These are phyloP conservation scores for Alternaria arborescens DNA, from an alignment of 2,329 filamentous ascomycete genomes.

Conservation along the genomic window DNA sequence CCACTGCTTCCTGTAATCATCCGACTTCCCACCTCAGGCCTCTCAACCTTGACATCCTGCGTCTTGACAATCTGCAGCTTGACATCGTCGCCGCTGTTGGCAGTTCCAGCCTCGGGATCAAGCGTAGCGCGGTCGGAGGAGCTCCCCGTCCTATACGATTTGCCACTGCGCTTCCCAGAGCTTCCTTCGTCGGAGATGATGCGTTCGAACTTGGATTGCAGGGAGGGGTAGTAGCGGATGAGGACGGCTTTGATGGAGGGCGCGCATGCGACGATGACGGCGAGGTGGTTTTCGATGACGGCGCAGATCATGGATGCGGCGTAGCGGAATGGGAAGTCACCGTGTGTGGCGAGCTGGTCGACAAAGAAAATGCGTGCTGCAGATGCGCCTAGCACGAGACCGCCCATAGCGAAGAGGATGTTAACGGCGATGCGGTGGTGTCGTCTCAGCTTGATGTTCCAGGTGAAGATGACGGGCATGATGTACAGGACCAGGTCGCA, in stretches of 20 bases:
- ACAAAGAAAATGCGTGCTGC: conserved; percentile 38
- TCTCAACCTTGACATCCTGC: conserved; percentile 9
- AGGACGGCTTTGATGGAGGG: conserved; percentile 45
- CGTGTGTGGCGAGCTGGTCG: conserved; percentile 30
- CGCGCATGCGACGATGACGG: conserved; percentile 48
- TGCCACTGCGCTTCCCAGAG: background rate
- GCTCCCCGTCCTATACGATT: background rate
- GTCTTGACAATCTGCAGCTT: conserved; percentile 9
- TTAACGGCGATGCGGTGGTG: conserved; percentile 48
- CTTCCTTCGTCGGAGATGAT: conserved; percentile 13
- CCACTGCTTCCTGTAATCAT: conserved; percentile 7
- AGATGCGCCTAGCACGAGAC: conserved; percentile 42
- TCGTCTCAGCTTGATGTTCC: conserved; percentile 44
- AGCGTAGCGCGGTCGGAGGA: conserved; percentile 8
- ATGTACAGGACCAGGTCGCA: conserved; percentile 51
- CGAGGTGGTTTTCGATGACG: conserved; percentile 50
- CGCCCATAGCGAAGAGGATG: conserved; percentile 44
- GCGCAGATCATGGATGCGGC: conserved; percentile 44
- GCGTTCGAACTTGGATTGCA: conserved; percentile 32
- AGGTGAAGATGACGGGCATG: conserved; percentile 51
- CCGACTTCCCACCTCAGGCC: background rate
- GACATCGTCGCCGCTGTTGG: background rate
- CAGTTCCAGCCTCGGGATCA: conserved; percentile 1
- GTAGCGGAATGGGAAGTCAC: conserved; percentile 40
- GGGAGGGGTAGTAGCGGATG: conserved; percentile 34